phyloP scores from a whole-genome alignment of 495 filamentous ascomycete genomes.

The Penicillium bovifimosum region DNA sequence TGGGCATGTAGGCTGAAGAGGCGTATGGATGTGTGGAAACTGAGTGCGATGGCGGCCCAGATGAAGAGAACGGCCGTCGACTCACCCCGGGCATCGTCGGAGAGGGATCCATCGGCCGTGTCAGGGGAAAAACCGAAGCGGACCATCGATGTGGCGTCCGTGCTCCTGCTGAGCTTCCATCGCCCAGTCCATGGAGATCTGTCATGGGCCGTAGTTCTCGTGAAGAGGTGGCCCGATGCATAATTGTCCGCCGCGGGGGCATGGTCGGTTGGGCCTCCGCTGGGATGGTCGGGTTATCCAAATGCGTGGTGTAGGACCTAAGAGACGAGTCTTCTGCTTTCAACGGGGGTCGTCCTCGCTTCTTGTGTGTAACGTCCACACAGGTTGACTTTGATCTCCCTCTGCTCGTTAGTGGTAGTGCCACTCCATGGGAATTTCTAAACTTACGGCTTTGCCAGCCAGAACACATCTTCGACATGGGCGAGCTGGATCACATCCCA shows the following conservation, averaged over 20 bases:
- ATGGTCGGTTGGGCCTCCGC: slow-evolving; percentile 26
- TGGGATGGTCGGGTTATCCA: slow-evolving; percentile 23
- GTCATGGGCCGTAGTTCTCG: slow-evolving; percentile 43
- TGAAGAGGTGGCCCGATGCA: slow-evolving; percentile 39
- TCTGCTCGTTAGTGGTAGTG: background rate
- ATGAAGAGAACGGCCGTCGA: slow-evolving; percentile 38
- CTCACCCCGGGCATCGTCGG: slow-evolving; percentile 24
- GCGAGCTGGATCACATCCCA: slow-evolving; percentile 66
- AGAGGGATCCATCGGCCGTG: slow-evolving; percentile 30
- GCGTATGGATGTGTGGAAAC: slow-evolving; percentile 24
- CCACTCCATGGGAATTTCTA: background rate
- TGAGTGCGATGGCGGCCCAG: slow-evolving; percentile 28
- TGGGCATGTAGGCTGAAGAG: slow-evolving; percentile 26
- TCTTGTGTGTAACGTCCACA: slow-evolving; percentile 94
- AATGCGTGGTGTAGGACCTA: slow-evolving; percentile 30
- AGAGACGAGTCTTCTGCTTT: slow-evolving; percentile 66
- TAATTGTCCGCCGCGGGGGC: slow-evolving; percentile 21
- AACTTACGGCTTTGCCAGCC: slow-evolving; percentile 59
- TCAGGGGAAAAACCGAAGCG: slow-evolving; percentile 30
- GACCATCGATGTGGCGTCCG: slow-evolving; percentile 35
- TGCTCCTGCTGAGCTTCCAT: slow-evolving; percentile 16
- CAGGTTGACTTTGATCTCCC: slow-evolving; percentile 69
- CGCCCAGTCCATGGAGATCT: slow-evolving; percentile 32
- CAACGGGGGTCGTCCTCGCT: slow-evolving; percentile 83
- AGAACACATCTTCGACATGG: slow-evolving; percentile 59